phyloP scores from a whole-genome alignment of 1,284 basidiomycete genomes.

The Ceratobasidium sp. region DNA sequence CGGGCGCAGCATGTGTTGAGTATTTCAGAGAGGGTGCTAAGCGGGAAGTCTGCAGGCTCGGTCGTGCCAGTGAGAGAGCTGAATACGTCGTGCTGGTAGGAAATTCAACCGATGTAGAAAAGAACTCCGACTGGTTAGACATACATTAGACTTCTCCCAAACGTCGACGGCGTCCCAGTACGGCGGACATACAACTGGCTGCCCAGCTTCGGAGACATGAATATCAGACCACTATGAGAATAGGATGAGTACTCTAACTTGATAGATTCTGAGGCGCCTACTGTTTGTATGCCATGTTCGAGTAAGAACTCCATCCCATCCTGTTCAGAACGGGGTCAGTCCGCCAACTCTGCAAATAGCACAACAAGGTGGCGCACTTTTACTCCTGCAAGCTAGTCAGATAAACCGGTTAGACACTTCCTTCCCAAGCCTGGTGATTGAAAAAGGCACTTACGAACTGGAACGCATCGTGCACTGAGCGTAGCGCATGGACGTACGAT shows the following conservation, averaged over 20 bases:
- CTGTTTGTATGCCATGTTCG: conserved; percentile 25
- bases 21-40: conserved; percentile 20
- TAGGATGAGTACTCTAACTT: background rate
- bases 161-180: conserved; percentile 4
- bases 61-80: background rate
- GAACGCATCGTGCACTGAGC: conserved; percentile 1
- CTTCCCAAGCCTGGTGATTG: no score
- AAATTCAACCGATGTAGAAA: background rate
- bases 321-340: background rate
- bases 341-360: background rate
- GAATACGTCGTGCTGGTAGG: conserved; percentile 25
- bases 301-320: conserved; percentile 30
- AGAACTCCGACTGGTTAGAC: background rate
- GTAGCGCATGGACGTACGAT: background rate
- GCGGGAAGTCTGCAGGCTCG: conserved; percentile 6
- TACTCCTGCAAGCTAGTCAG: background rate
- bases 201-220: background rate
- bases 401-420: no score
- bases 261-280: background rate
- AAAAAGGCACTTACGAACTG: conserved; percentile 14
- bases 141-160: conserved; percentile 28
- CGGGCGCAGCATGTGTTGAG: conserved; percentile 2
- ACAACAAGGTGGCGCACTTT: conserved; percentile 8
- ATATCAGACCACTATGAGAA: conserved; percentile 11
- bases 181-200: conserved; percentile 14